Evolutionary conservation across 192 early-diverging fungal species (phyloP), one percentile per base, ranked within the genome.

Genomic region (Rhizophagus prolifer): DNA sequence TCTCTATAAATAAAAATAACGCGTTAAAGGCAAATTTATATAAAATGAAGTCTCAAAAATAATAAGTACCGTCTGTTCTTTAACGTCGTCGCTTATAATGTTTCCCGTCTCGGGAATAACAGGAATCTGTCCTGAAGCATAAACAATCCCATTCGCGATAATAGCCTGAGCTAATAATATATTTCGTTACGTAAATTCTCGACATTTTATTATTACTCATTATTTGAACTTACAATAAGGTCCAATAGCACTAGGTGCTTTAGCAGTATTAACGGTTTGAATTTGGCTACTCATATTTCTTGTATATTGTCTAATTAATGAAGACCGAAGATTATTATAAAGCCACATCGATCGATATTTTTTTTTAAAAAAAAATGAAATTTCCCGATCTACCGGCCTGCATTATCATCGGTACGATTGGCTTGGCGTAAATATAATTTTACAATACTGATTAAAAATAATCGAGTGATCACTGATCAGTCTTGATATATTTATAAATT

Each of bases 111-210:
- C 86, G 63, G 94, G 94, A 81, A 91, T 87, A 76, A 95, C 83
- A 19, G 89, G 88, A 68, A 94, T 85, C 76, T 91, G 91, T 31
- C 93, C 93, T 14, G 93, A 95, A 26, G 91, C 92, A 79, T 89
- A 98, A 9, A 95, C 90, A 68, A 94, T 82, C 60, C 91, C 91
- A 85, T 96, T 94, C 58, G 91, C 91, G 26, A 92, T 85, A 74
- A 98, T 90, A 28, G 93, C 96, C 74, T 87, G 87, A 31, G 87
- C 88, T 90, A 73, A 34, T 36, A 64, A 34, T 21, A 19, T 68
- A 41, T 16, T 38, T 44, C n/a, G 31, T 4, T 61, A 71, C 1
- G 12, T 60, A 25, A 61, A 25, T 21, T 14, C 16, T 58, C 66
- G 36, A 76, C 62, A 63, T 74, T 58, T 36, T 47, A 7, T 38